Evolutionary conservation across 2,329 filamentous ascomycete species (phyloP).

Genomic region (Neocucurbitaria cava): DNA sequence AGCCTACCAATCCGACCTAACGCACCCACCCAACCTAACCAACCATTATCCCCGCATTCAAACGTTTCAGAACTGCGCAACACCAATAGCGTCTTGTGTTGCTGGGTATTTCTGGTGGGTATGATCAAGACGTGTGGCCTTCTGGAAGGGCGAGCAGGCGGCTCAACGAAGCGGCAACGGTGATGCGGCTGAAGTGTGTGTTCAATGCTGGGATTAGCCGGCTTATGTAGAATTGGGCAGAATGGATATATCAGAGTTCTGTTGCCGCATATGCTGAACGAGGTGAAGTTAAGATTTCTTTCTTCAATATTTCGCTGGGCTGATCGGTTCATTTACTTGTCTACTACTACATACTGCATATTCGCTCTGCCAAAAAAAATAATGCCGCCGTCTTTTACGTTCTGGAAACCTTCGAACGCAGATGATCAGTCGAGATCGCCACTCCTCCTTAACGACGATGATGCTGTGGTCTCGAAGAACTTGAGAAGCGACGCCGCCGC

Average conservation of each 20-base stretch:
- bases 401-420: constrained; percentile 25
- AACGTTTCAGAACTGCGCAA: constrained; percentile 5
- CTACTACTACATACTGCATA: background rate
- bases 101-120: background rate
- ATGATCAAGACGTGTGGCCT: constrained; percentile 7
- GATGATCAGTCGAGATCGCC: constrained; percentile 15
- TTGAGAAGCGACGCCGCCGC: background rate
- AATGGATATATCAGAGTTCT: background rate
- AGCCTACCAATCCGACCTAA: background rate
- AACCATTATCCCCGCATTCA: constrained; percentile 7
- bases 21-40: constrained; percentile 5
- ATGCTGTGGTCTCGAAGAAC: constrained; percentile 5
- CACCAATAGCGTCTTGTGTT: constrained; percentile 7
- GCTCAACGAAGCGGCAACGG: constrained; percentile 17
- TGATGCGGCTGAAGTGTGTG: constrained; percentile 15
- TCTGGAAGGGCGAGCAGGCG: background rate
- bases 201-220: constrained; percentile 11
- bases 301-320: background rate
- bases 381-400: constrained; percentile 33
- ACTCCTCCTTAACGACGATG: constrained; percentile 9
- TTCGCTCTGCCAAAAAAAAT: constrained; percentile 11
- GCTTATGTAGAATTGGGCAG: background rate
- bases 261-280: background rate
- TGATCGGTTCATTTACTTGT: no score
- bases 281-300: background rate